These are phyloP conservation scores for Grosmannia huntii DNA, from an alignment of 2,329 filamentous ascomycete species.

Conservation along the genomic window DNA sequence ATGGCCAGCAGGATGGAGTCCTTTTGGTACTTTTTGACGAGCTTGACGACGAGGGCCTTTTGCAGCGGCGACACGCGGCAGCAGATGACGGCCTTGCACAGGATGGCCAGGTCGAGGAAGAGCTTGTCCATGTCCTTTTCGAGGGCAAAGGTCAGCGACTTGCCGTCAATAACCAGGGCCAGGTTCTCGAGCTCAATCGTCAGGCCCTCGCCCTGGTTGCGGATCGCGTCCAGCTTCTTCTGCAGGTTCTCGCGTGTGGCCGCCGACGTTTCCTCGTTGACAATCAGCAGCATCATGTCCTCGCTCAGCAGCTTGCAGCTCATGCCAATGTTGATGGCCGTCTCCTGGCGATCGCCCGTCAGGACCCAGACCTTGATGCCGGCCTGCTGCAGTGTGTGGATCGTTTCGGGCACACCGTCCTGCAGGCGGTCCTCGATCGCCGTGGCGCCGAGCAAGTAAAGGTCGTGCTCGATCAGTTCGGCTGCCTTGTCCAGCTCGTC, in stretches of 20 bases:
- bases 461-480: conserved; percentile 86
- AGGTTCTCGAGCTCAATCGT: conserved; percentile 68
- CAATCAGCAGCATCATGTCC: conserved; percentile 94
- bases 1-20: conserved; percentile 89
- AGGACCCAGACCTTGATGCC: conserved; percentile 98
- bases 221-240: conserved; percentile 87
- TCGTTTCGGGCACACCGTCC: conserved; percentile 95
- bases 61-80: conserved; percentile 93
- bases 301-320: conserved; percentile 97
- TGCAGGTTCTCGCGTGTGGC: conserved; percentile 79
- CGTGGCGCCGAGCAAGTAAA: conserved; percentile 84
- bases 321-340: conserved; percentile 99
- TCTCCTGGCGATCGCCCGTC: conserved; percentile 95
- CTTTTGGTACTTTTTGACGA: conserved; percentile 84
- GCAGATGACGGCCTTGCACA: conserved; percentile 99
- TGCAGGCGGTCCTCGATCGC: conserved; percentile 96
- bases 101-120: conserved; percentile 83
- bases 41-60: conserved; percentile 93
- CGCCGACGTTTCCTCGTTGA: conserved; percentile 75
- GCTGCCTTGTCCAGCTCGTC: conserved; percentile 96
- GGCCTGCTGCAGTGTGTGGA: conserved; percentile 89
- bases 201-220: conserved; percentile 63
- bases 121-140: conserved; percentile 89
- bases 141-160: conserved; percentile 83
- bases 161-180: conserved; percentile 90